phyloP scores from a whole-genome alignment of 148 eudicot genomes.

The Polygonum maritimum region DNA sequence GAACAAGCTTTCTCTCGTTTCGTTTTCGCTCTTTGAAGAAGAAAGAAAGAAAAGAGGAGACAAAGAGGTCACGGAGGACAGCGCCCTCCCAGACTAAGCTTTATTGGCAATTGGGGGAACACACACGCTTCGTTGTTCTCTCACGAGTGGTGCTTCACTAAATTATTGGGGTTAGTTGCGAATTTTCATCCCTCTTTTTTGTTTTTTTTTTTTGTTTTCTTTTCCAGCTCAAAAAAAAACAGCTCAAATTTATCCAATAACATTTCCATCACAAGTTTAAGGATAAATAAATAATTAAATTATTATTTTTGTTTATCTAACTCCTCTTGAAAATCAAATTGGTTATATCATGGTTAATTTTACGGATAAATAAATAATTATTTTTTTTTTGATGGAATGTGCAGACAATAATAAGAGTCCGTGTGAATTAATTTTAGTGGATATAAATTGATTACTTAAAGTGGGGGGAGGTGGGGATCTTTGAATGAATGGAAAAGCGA shows the following conservation, averaged over 20 bases:
- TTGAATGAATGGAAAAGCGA: conserved; percentile 9
- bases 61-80: conserved; percentile 9
- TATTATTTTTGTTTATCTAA: neutral
- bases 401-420: no score
- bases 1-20: neutral
- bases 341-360: no score
- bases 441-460: neutral
- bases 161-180: conserved; percentile 3
- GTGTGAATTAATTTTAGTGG: neutral
- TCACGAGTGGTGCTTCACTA: neutral
- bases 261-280: neutral
- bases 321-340: no score
- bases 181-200: neutral
- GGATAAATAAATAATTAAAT: neutral
- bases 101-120: conserved; percentile 1
- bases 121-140: conserved; percentile 10
- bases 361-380: no score
- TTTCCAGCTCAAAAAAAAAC: neutral
- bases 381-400: no score
- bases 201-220: neutral
- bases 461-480: neutral
- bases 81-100: neutral
- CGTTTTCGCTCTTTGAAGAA: neutral
- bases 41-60: neutral
- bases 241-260: neutral